Evolutionary conservation across 2,329 filamentous ascomycete genomes (phyloP), one percentile per base, ranked within the genome.

Genomic region (Pestalotiopsis sp.): DNA sequence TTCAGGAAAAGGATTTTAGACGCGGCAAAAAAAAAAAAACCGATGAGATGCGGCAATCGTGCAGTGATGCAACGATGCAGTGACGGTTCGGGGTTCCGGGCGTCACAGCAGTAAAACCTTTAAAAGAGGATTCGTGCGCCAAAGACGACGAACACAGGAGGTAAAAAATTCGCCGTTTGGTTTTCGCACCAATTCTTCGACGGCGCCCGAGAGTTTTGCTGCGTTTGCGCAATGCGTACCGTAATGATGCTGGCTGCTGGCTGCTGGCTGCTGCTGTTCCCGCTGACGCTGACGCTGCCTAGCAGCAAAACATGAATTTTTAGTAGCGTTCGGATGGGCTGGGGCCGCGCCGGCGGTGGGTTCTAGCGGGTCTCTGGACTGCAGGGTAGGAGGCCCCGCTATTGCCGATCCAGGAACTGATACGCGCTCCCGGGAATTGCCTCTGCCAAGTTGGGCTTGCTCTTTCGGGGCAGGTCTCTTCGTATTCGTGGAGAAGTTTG

Each of bases 321-420:
- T 36, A 20, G 45, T 52, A 52, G 45, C 14, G 14, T 59, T 62
- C 59, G 59, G 59, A 39, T 36, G 36, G 36, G 36, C 11, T 62
- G 27, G 59, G 36, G 25, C 59, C 23, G 59, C 11, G 56, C 56
- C 56, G 56, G 56, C 56, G 56, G 25, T 25, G 56, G 23, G 12
- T 41, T 17, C 23, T 66, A 66, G 63, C 63, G 39, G 52, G 23
- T 38, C 39, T 25, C n/a, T 66, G 38, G 49, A 38, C 63, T 41
- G 17, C 45, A 52, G 45, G 45, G 17, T n/a, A 52, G n/a, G 20
- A 52, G 63, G 20, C 20, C 63, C 39, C 41, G 39, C 63, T 66
- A 66, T n/a, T 57, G 49, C 63, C 63, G 45, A 66, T 66, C 36
- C 41, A 57, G 63, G 63, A 20, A 66, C 41, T 66, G 63, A 66